These are phyloP conservation scores for Hansenula lynferdii DNA, from an alignment of 1,139 yeast genomes.

Conservation along the genomic window DNA sequence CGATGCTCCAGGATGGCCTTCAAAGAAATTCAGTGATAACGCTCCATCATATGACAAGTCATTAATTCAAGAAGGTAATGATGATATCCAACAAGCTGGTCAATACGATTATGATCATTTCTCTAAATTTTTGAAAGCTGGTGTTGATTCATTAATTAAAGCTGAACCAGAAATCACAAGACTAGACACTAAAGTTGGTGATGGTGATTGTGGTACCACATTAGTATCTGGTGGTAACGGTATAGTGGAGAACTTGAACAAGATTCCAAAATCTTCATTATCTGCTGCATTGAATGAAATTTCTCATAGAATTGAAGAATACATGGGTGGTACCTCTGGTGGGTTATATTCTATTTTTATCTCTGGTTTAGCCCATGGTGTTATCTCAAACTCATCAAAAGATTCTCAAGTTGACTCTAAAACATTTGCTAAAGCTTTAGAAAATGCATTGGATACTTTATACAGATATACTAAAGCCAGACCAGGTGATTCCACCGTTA, in stretches of 20 bases:
- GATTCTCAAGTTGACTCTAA: conserved; percentile 29
- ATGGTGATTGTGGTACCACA: conserved; percentile 96
- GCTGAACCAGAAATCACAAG: conserved; percentile 78
- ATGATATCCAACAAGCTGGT: conserved; percentile 36
- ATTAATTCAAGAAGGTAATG: conserved; percentile 28
- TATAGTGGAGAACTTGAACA: conserved; percentile 47
- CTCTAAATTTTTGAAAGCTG: conserved; percentile 34
- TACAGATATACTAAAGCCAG: conserved; percentile 86
- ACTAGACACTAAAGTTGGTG: conserved; percentile 88
- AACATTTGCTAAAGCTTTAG: conserved; percentile 38
- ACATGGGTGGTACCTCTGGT: conserved; percentile 97
- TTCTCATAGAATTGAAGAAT: conserved; percentile 77
- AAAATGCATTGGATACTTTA: conserved; percentile 53
- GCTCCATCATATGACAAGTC: conserved; percentile 32
- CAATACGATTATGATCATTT: conserved; percentile 30
- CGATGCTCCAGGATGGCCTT: conserved; percentile 79
- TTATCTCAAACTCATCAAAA: conserved; percentile 28
- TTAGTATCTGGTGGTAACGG: conserved; percentile 78
- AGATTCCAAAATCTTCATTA: conserved; percentile 42
- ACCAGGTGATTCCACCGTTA: conserved; percentile 79
- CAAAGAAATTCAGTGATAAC: conserved; percentile 18
- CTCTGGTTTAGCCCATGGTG: conserved; percentile 56
- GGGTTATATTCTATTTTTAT: conserved; percentile 85
- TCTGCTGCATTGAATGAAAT: conserved; percentile 52
- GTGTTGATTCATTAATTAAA: conserved; percentile 45